These are phyloP conservation scores for Colletotrichum paranaense DNA, from an alignment of 2,329 filamentous ascomycete genomes.

Conservation along the genomic window DNA sequence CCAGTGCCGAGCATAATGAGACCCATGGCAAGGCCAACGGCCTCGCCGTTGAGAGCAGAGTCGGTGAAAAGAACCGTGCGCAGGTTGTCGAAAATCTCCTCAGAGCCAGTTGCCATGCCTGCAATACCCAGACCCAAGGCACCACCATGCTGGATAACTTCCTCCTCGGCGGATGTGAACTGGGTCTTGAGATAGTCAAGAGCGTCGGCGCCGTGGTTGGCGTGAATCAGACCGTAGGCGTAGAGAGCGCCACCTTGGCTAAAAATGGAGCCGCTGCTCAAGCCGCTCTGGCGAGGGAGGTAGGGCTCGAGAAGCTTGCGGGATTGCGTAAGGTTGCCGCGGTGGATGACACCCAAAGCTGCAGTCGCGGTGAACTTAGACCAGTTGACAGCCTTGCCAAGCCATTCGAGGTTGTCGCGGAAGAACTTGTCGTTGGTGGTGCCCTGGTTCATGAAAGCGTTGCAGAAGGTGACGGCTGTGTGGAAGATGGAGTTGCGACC, in stretches of 20 bases:
- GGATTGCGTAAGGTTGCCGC: conserved; percentile 92
- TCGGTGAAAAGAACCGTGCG: conserved; percentile 91
- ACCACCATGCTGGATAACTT: conserved; percentile 97
- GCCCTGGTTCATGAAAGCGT: conserved; percentile 99
- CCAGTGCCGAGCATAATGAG: conserved; percentile 99
- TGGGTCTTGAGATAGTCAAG: conserved; percentile 81
- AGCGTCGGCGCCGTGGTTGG: conserved; percentile 95
- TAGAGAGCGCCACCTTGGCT: conserved; percentile 97
- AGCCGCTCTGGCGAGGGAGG: conserved; percentile 80
- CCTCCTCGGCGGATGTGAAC: conserved; percentile 82
- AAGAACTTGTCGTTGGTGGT: conserved; percentile 99
- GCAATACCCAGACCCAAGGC: conserved; percentile 95
- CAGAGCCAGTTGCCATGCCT: conserved; percentile 94
- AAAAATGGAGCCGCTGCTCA: conserved; percentile 87
- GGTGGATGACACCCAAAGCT: conserved; percentile 94
- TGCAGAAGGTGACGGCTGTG: conserved; percentile 95
- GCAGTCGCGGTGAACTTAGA: conserved; percentile 99
- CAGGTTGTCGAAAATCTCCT: conserved; percentile 90
- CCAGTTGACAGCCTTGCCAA: conserved; percentile 99
- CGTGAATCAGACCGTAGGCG: conserved; percentile 94
- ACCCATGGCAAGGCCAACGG: conserved; percentile 95
- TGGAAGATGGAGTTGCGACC: conserved; percentile 99
- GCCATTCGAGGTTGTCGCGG: conserved; percentile 96
- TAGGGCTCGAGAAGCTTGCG: conserved; percentile 95
- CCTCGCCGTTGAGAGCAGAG: conserved; percentile 96